Percentiles rank a stretch among this genome's conserved stretches.
These are phyloP conservation scores for Cinchona pubescens DNA, from an alignment of 257 asterid genomes.

Conservation along the genomic window DNA sequence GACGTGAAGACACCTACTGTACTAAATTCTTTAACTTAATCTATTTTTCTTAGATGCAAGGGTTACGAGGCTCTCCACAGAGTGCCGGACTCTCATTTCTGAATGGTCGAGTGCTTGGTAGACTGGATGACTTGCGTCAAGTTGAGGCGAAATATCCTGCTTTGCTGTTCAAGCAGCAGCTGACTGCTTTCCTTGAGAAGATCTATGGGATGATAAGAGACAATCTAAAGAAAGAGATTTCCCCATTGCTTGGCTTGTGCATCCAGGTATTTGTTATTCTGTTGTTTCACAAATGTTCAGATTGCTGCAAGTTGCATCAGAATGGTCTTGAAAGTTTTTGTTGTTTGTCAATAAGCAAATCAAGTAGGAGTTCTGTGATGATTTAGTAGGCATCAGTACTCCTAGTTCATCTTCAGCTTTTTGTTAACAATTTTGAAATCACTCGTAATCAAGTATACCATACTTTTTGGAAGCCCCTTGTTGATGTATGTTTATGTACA, in stretches of 20 bases:
- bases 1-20: too few species aligned
- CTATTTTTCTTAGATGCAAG: constrained; percentile 44
- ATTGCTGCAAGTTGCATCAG: not conserved
- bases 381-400: not conserved
- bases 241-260: constrained; percentile 92
- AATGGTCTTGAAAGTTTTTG: not conserved
- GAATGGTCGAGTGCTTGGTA: constrained; percentile 78
- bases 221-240: constrained; percentile 91
- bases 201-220: constrained; percentile 96
- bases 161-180: constrained; percentile 96
- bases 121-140: constrained; percentile 90
- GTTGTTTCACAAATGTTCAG: not conserved
- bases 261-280: constrained; percentile 60
- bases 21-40: constrained; percentile 14
- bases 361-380: not conserved
- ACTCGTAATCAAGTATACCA: not conserved
- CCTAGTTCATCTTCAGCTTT: not conserved
- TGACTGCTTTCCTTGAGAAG: constrained; percentile 98
- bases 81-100: constrained; percentile 85
- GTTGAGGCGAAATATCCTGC: constrained; percentile 99
- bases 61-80: constrained; percentile 89
- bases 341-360: not conserved
- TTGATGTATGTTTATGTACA: not conserved
- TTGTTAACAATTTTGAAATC: not conserved
- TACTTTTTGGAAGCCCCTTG: not conserved